Evolutionary conservation across 495 filamentous ascomycete species (phyloP), one percentile per base, ranked within the genome.

Genomic region (Penicillium canariense): DNA sequence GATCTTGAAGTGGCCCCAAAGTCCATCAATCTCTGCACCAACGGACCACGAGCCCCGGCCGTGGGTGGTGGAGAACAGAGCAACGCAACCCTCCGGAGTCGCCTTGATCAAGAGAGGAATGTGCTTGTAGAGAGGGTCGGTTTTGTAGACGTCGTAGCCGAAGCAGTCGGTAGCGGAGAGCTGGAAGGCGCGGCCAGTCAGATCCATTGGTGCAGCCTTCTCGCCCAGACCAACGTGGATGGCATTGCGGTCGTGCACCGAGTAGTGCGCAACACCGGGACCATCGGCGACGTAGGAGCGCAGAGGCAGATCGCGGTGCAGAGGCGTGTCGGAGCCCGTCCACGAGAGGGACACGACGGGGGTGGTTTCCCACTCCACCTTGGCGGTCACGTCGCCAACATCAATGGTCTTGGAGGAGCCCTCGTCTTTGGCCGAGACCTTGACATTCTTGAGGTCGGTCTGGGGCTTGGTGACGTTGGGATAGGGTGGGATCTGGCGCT

Each of bases 111-210:
- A 67, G 0, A 89, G 74, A 0, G 86, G 85, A 34, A 87, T 84
- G 54, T 88, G 82, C 67, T 89, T 89, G 74, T 89, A 89, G 43
- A 89, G 72, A 12, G 86, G 85, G 64, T 89, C 86, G 38, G 84
- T 83, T 17, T 81, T 79, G 63, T 87, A 84, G 22, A 82, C 78
- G 59, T 89, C 85, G 67, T 89, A 89, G 17, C 84, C 82, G 54
- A 87, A 87, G 44, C 77, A 84, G 66, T 89, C 86, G 18, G 82
- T 87, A 8, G 84, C 84, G 4, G 83, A 80, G 44, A 89, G 76
- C 34, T 76, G 76, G 67, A 87, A 88, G 50, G 80, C 74, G 3
- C 86, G 81, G 38, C 82, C 82, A 6, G 74, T 81, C n/a, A 89
- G 75, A 59, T 89, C 78, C 83, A 89, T 87, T 0, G 86, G 86